Conservation (phyloP, 2,329 filamentous ascomycete genomes). For the Talaromyces sp. region DNA sequence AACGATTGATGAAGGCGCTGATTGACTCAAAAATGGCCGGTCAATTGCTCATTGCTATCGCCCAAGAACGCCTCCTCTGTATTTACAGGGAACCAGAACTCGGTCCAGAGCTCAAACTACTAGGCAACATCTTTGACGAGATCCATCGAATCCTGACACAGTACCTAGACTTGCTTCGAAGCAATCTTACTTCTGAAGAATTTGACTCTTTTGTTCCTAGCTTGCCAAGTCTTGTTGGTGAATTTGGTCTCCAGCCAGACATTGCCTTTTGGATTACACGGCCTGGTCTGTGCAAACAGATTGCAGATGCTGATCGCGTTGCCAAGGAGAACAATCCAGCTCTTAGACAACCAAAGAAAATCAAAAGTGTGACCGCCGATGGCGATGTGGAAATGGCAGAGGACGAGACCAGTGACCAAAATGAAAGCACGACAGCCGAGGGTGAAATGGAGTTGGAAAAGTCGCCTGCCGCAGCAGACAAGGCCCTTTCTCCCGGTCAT, state of each 20-base stretch:
- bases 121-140: slow-evolving; percentile 85
- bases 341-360: slow-evolving; percentile 11
- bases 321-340: neutral
- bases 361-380: slow-evolving; percentile 22
- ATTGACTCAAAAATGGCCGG: slow-evolving; percentile 73
- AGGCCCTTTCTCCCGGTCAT: slow-evolving; percentile 21
- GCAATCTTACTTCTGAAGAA: slow-evolving; percentile 67
- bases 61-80: slow-evolving; percentile 84
- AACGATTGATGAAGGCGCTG: slow-evolving; percentile 73
- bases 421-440: slow-evolving; percentile 9
- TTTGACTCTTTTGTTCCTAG: slow-evolving; percentile 77
- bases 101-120: slow-evolving; percentile 78
- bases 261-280: slow-evolving; percentile 83
- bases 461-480: slow-evolving; percentile 17
- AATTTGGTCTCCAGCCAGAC: slow-evolving; percentile 74
- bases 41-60: slow-evolving; percentile 81
- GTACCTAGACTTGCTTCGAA: slow-evolving; percentile 83
- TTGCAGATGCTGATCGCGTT: slow-evolving; percentile 41
- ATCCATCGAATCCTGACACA: slow-evolving; percentile 80
- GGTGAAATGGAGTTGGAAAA: slow-evolving; percentile 34
- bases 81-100: slow-evolving; percentile 64
- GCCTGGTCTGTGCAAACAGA: slow-evolving; percentile 64
- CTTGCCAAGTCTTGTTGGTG: slow-evolving; percentile 66
- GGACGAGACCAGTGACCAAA: slow-evolving; percentile 13
- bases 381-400: slow-evolving; percentile 32